Conservation (phyloP, 176 grass and related monocot species). For the Carex myosuroides region DNA sequence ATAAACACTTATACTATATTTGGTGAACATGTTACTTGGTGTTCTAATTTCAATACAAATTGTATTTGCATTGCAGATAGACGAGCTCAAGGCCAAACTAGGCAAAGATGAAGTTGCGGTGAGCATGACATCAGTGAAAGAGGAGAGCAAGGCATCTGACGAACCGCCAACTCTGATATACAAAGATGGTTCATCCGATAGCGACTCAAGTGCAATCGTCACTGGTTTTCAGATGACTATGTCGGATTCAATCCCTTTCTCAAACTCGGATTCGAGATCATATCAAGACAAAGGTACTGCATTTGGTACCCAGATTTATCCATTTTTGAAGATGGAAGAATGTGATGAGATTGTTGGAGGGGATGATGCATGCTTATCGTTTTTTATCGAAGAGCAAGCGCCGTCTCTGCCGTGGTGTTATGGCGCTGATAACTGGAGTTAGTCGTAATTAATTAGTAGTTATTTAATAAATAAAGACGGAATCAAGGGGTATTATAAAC, state of each 20-base stretch:
- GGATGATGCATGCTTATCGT: constrained; percentile 46
- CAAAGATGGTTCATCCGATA: constrained; percentile 48
- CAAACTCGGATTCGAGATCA: not conserved
- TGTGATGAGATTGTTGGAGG: constrained; percentile 51
- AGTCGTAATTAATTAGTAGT: not conserved
- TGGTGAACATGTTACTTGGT: not conserved
- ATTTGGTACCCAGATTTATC: constrained; percentile 24
- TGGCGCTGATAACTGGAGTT: constrained; percentile 46
- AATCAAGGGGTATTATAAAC: constrained; percentile 19
- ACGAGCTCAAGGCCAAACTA: constrained; percentile 61
- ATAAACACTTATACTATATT: not conserved
- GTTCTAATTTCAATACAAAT: not conserved
- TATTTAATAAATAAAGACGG: constrained; percentile 15
- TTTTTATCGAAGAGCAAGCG: constrained; percentile 64
- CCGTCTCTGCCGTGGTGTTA: constrained; percentile 65
- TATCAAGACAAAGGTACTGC: constrained; percentile 4
- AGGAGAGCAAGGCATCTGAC: constrained; percentile 37
- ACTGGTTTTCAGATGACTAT: constrained; percentile 4
- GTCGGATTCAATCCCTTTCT: constrained; percentile 15
- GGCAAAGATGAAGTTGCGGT: constrained; percentile 32
- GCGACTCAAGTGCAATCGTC: constrained; percentile 63
- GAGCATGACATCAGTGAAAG: constrained; percentile 74
- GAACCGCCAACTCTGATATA: constrained; percentile 22
- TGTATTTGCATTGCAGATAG: constrained; percentile 39
- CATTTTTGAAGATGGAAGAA: constrained; percentile 57